phyloP scores from a whole-genome alignment of 305 asterid genomes.

The Galium porrigens region DNA sequence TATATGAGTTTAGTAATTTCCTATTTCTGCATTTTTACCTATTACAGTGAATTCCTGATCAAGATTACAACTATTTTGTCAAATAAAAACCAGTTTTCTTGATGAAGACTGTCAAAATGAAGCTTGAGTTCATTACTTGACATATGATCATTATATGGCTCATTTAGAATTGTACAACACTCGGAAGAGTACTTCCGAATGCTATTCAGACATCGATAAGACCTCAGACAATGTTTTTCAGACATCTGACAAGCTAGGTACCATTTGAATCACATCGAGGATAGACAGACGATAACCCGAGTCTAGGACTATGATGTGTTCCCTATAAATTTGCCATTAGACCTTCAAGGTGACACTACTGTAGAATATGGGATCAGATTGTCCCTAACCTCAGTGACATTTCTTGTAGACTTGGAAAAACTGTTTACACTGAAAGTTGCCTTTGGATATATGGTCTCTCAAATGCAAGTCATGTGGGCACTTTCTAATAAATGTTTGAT shows the following conservation, averaged over 20 bases:
- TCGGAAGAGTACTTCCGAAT: background rate
- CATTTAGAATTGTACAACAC: background rate
- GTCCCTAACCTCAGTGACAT: constrained; percentile 7
- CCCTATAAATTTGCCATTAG: constrained; percentile 3
- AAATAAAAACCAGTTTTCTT: too few relatives aligned
- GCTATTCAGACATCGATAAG: background rate
- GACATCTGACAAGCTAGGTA: background rate
- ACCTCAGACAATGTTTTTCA: background rate
- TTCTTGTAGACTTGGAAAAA: constrained; percentile 6
- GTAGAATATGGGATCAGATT: constrained; percentile 11
- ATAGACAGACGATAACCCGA: constrained; percentile 9
- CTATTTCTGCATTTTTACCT: background rate
- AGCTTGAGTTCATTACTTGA: background rate
- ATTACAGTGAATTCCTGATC: background rate
- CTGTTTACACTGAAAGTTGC: constrained; percentile 4
- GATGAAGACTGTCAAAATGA: background rate
- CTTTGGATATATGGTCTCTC: constrained; percentile 10
- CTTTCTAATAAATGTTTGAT: constrained; percentile 10
- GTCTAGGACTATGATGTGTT: background rate
- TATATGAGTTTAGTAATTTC: background rate
- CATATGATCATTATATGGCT: background rate
- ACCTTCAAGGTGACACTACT: constrained; percentile 8
- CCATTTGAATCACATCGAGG: constrained; percentile 12
- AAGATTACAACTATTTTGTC: too few relatives aligned
- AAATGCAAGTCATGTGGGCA: constrained; percentile 14